Evolutionary conservation across 2,329 filamentous ascomycete species (phyloP).

Genomic region (Sporothrix euskadiensis): DNA sequence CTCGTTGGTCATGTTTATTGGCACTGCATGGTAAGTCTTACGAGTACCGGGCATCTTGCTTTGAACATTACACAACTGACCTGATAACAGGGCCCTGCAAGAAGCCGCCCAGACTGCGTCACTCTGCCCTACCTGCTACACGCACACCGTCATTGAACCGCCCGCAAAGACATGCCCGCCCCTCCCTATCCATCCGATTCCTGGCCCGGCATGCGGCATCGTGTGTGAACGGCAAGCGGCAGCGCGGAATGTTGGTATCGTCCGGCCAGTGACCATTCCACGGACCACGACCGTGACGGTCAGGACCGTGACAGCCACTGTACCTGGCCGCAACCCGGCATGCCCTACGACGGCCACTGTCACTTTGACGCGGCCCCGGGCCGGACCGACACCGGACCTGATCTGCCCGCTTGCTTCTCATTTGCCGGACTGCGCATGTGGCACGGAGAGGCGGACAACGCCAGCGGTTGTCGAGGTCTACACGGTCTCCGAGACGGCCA

Average conservation of each 20-base stretch:
- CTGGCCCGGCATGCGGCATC: constrained; percentile 4
- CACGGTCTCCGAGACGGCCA: constrained; percentile 46
- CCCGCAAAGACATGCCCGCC: background rate
- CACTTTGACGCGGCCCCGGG: background rate
- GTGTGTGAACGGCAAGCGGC: background rate
- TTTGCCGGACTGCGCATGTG: background rate
- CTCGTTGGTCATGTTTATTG: background rate
- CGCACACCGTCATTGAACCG: background rate
- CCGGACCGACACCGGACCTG: background rate
- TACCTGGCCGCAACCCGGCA: constrained; percentile 16
- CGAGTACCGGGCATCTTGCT: background rate
- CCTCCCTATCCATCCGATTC: background rate
- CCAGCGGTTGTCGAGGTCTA: constrained; percentile 44
- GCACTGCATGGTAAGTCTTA: background rate
- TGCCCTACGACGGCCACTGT: constrained; percentile 14
- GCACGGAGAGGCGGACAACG: constrained; percentile 30
- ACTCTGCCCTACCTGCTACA: constrained; percentile 1
- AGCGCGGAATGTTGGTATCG: background rate
- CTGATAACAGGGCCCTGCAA: background rate
- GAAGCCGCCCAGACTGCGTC: background rate
- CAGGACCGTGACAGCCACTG: constrained; percentile 7
- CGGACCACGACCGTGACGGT: background rate
- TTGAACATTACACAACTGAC: background rate
- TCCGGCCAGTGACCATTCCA: background rate
- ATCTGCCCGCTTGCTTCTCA: background rate